Evolutionary conservation across 108 stramenopile species (phyloP).

Genomic region (Fragilaria crotonensis): DNA sequence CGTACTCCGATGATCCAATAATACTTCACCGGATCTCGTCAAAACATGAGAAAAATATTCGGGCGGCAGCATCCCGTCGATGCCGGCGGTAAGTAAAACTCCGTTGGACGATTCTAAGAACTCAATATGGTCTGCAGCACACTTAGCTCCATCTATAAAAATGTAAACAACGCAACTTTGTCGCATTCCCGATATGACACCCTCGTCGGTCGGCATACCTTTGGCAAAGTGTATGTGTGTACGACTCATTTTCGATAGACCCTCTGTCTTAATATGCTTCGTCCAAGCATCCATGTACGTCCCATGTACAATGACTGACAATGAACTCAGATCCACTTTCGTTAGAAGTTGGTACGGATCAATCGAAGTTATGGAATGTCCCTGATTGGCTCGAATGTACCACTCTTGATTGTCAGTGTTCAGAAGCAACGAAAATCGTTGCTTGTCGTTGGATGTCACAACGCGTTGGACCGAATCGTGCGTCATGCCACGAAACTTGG

Average conservation of each 20-base stretch:
- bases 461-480: slow-evolving; percentile 42
- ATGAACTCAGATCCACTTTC: slow-evolving; percentile 32
- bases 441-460: slow-evolving; percentile 62
- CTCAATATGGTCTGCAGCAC: slow-evolving; percentile 53
- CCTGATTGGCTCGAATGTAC: slow-evolving; percentile 84
- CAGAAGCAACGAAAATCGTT: slow-evolving; percentile 41
- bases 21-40: slow-evolving; percentile 9
- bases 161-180: slow-evolving; percentile 52
- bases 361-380: slow-evolving; percentile 55
- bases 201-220: slow-evolving; percentile 45
- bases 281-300: slow-evolving; percentile 62
- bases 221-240: slow-evolving; percentile 82
- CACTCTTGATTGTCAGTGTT: not conserved
- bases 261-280: slow-evolving; percentile 41
- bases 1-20: slow-evolving; percentile 21
- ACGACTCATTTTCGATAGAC: slow-evolving; percentile 59
- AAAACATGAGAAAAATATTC: slow-evolving; percentile 60
- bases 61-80: slow-evolving; percentile 55
- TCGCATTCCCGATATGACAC: slow-evolving; percentile 83
- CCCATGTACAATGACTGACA: slow-evolving; percentile 62
- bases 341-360: slow-evolving; percentile 43
- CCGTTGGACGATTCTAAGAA: slow-evolving; percentile 71
- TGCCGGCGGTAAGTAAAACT: slow-evolving; percentile 62
- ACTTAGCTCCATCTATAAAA: slow-evolving; percentile 47
- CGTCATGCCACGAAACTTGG: slow-evolving; percentile 31